These are phyloP conservation scores for Colletotrichum nymphaeae DNA, from an alignment of 2,329 filamentous ascomycete species.

Conservation along the genomic window DNA sequence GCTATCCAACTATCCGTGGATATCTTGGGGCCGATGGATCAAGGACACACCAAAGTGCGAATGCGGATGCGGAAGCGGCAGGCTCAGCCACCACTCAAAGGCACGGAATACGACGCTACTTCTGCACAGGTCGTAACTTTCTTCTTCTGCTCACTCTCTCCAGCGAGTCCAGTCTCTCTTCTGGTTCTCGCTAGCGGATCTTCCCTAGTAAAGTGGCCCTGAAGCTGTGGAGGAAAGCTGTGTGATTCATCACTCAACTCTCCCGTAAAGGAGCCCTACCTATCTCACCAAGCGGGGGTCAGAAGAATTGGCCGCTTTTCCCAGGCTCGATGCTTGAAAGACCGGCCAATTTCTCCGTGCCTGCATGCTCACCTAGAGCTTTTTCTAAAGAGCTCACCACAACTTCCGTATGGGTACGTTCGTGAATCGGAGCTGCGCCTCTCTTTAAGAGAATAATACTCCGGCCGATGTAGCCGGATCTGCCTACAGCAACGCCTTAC, in stretches of 20 bases:
- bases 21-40: background rate
- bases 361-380: background rate
- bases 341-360: too few relatives aligned
- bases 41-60: slow-evolving; percentile 13
- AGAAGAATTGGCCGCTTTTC: too few relatives aligned
- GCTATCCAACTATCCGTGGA: background rate
- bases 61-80: slow-evolving; percentile 29
- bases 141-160: background rate
- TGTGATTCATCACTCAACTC: background rate
- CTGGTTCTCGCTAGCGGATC: background rate
- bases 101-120: slow-evolving; percentile 24
- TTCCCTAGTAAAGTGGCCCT: background rate
- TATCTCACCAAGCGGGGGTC: background rate
- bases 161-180: background rate
- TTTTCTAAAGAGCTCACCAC: background rate
- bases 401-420: background rate
- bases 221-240: background rate
- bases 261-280: background rate
- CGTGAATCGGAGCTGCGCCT: background rate
- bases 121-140: slow-evolving; percentile 28
- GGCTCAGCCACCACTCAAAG: slow-evolving; percentile 23
- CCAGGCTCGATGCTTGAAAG: too few relatives aligned
- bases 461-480: background rate
- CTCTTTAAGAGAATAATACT: background rate
- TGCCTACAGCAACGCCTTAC: background rate